Conservation (phyloP, 441 rosid genomes). For the Eutrema salsugineum region DNA sequence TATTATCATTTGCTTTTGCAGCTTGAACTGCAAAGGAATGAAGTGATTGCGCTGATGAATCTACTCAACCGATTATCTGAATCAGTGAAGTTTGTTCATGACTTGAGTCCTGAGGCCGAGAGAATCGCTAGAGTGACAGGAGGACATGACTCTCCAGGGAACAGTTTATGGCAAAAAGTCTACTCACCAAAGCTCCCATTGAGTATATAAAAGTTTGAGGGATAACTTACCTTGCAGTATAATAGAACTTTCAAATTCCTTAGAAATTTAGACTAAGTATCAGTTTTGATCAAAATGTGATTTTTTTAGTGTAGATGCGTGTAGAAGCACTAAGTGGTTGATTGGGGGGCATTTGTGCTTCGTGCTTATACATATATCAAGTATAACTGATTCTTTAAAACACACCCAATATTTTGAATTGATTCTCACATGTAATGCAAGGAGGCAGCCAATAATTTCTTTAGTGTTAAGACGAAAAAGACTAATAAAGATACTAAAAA, state of each 20-base stretch:
- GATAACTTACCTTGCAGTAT: too few relatives aligned
- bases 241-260: too few relatives aligned
- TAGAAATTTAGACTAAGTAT: too few relatives aligned
- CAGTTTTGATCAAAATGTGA: too few relatives aligned
- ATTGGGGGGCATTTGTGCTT: too few relatives aligned
- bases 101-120: conserved; percentile 56
- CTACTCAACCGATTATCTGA: conserved; percentile 75
- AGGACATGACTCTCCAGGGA: conserved; percentile 14
- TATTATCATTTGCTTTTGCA: conserved; percentile 9
- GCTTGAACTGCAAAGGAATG: conserved; percentile 78
- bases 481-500: conserved; percentile 13
- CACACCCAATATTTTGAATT: not conserved
- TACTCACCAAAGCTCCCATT: not conserved
- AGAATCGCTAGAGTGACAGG: conserved; percentile 20
- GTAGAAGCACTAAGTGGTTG: too few relatives aligned
- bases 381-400: not conserved
- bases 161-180: conserved; percentile 25
- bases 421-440: conserved; percentile 1
- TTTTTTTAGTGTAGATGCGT: too few relatives aligned
- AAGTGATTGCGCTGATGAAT: conserved; percentile 81
- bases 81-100: conserved; percentile 65
- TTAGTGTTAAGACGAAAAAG: not conserved
- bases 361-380: too few relatives aligned
- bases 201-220: too few relatives aligned
- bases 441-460: not conserved